phyloP scores from a whole-genome alignment of 139 green algal genomes.

The Closterium sp. region DNA sequence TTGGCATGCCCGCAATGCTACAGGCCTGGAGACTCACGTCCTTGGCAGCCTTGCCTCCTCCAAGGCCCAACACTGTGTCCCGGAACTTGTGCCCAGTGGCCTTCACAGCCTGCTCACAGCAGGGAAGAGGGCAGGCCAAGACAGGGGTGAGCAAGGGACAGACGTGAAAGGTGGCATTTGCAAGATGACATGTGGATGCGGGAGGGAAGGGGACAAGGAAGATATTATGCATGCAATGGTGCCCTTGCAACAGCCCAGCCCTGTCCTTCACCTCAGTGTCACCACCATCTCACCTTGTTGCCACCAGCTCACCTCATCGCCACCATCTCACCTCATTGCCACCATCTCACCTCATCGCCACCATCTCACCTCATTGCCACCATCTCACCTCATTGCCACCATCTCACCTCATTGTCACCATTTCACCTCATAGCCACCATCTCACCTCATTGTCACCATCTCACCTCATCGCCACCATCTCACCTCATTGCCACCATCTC shows the following conservation, averaged over 20 bases:
- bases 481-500: too few species aligned
- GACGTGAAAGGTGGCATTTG: not conserved
- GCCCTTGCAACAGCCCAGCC: not conserved
- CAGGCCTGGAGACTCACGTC: constrained; percentile 36
- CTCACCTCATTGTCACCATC: too few species aligned
- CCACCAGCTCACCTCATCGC: too few species aligned
- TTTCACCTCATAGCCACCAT: too few species aligned
- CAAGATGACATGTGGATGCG: not conserved
- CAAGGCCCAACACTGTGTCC: constrained; percentile 88
- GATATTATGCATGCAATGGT: not conserved
- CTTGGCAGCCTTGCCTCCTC: constrained; percentile 72
- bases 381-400: too few species aligned
- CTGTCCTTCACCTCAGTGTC: not conserved
- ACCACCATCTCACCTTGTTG: too few species aligned
- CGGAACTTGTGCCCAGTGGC: constrained; percentile 72
- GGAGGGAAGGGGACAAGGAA: not conserved
- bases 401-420: too few species aligned
- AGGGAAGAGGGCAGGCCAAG: not conserved
- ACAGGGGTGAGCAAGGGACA: not conserved
- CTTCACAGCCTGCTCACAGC: constrained; percentile 30
- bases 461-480: too few species aligned
- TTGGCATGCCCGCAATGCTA: not conserved
- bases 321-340: too few species aligned
- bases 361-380: too few species aligned
- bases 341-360: too few species aligned